Percentiles rank a stretch among this genome's conserved stretches.
These are phyloP conservation scores for Mallotus nudiflorus DNA, from an alignment of 345 rosid genomes.

Conservation along the genomic window DNA sequence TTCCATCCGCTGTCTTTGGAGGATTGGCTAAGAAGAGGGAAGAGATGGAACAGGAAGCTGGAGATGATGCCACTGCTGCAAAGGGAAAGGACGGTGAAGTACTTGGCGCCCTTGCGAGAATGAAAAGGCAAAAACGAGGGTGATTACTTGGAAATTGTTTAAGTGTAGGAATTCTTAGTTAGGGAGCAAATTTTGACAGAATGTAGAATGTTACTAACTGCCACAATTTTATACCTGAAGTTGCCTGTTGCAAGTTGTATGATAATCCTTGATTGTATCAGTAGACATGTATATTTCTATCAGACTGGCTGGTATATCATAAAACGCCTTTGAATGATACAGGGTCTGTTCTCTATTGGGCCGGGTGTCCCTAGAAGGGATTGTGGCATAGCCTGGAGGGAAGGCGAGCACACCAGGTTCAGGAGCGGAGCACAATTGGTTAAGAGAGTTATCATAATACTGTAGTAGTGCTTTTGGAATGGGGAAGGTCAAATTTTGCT, in stretches of 20 bases:
- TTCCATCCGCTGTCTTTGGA: conserved; percentile 81
- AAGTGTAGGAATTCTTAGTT: neutral
- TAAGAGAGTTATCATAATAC: no score
- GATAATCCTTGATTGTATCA: neutral
- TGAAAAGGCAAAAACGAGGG: conserved; percentile 61
- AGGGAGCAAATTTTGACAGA: neutral
- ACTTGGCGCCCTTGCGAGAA: conserved; percentile 84
- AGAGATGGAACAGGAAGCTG: conserved; percentile 30
- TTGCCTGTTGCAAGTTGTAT: neutral
- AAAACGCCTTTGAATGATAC: no score
- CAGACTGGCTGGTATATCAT: neutral
- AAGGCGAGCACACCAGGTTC: no score
- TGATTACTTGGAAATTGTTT: conserved; percentile 8
- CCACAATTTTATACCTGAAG: neutral
- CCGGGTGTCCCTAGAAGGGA: no score
- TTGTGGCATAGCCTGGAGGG: no score
- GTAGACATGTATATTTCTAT: neutral
- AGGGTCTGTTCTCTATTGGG: no score
- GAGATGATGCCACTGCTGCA: conserved; percentile 18
- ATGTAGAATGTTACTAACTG: neutral
- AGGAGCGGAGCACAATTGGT: no score
- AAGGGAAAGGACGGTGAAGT: conserved; percentile 40
- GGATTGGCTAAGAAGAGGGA: conserved; percentile 76
- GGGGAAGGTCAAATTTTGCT: no score
- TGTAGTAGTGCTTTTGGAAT: no score